Conservation (phyloP, 2,329 filamentous ascomycete species). For the Cladosporium halotolerans region DNA sequence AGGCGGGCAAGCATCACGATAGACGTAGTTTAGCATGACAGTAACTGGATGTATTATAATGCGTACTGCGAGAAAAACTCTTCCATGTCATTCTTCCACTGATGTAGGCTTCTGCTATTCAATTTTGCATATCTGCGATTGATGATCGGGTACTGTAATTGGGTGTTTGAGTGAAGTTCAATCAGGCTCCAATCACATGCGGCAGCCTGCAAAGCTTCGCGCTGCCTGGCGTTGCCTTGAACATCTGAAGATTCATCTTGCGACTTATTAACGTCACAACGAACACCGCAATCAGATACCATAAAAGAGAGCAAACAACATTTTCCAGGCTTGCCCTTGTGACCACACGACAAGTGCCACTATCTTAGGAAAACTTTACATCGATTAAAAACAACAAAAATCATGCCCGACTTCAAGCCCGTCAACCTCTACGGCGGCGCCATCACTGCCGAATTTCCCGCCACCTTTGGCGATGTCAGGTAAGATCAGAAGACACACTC, state of each 20-base stretch:
- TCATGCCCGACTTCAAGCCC: constrained; percentile 40
- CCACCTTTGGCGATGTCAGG: constrained; percentile 67
- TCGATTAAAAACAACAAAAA: not conserved
- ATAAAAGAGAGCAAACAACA: not conserved
- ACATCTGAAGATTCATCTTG: not conserved
- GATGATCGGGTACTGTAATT: too few species aligned
- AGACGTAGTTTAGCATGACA: constrained; percentile 9
- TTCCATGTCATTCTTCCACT: too few species aligned
- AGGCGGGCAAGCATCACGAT: not conserved
- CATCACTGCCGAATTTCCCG: constrained; percentile 61
- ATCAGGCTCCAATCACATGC: too few species aligned
- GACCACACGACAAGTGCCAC: too few species aligned
- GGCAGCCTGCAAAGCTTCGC: too few species aligned
- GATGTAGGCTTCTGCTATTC: too few species aligned
- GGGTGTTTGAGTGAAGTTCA: too few species aligned
- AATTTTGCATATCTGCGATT: too few species aligned
- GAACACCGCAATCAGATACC: not conserved
- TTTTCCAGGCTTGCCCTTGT: too few species aligned
- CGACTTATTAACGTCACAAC: not conserved
- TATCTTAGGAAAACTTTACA: not conserved
- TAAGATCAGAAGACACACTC: constrained; percentile 31
- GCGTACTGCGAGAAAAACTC: not conserved
- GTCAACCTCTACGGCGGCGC: constrained; percentile 67
- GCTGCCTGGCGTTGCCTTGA: constrained; percentile 16
- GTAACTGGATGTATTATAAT: not conserved